Base-by-base conservation (phyloP, 306 rosid genomes). In the Vigna nakashimae region DNA sequence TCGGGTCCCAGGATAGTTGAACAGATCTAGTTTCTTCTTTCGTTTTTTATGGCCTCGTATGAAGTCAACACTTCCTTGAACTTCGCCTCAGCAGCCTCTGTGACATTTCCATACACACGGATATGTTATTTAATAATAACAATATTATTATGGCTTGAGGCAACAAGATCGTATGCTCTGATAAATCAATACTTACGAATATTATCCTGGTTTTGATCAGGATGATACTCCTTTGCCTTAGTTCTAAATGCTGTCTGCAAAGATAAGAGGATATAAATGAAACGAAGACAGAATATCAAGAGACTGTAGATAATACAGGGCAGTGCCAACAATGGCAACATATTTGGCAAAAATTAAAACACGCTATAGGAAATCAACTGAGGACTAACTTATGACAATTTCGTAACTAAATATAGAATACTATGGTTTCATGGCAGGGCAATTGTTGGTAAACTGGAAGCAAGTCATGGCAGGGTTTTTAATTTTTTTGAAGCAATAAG, bases 71-170 rank as follows among this genome's bases (percentile, higher is more conserved):
- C 98, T 81, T 92, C 99, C 81, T 92, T 96, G 86, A 96, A 96
- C 89, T 92, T 96, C 1, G 96, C 92, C 83, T 96, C 99, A 5
- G 99, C 96, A 77, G 78, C 94, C 78, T 64, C 99, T 96, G 98
- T 80, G 86, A 74, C 38, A 83, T 70, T 57, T 60, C 30, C 79
- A 69, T 46, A 75, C 48, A 26, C 34, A 76, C 34, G 30, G 50
- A 69, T 46, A 14, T 6, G 75, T 62, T 14, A 63, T 66, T 30
- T 30, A 30, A 30, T 75, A 70, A 73, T 75, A 26, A 26, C 2
- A 26, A 2, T 20, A 66, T 65, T 63, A 70, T 40, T 62, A 82
- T 24, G 55, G 24, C 68, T 62, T 36, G 43, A 71, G 74, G 65
- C 55, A 24, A 65, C 78, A 32, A 48, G 49, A 73, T 80, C 32